Conservation (phyloP, 140 eudicot species). For the Oenanthe javanica region DNA sequence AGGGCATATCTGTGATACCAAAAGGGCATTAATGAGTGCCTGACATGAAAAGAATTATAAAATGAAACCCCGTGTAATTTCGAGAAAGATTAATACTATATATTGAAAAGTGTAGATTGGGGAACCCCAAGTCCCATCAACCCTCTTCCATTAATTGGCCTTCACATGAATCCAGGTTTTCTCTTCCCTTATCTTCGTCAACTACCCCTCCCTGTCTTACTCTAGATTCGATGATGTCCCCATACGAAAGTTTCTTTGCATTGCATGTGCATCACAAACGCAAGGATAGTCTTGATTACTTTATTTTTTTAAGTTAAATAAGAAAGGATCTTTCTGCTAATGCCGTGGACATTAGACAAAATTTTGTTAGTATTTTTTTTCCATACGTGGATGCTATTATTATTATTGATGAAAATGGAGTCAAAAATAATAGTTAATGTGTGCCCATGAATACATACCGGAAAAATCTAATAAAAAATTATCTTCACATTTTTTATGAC, state of each 20-base stretch:
- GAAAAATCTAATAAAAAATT: too few species aligned
- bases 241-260: background rate
- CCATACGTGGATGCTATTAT: too few species aligned
- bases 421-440: too few species aligned
- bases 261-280: background rate
- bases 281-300: too few species aligned
- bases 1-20: too few species aligned
- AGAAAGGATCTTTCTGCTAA: too few species aligned
- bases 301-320: too few species aligned
- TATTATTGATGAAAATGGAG: too few species aligned
- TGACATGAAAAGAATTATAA: conserved; percentile 14
- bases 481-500: too few species aligned
- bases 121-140: conserved; percentile 22
- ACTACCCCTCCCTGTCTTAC: background rate
- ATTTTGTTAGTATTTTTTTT: too few species aligned
- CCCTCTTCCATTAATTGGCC: conserved; percentile 15
- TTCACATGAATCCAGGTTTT: conserved; percentile 22
- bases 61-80: conserved; percentile 8
- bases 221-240: conserved; percentile 10
- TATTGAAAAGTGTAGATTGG: conserved; percentile 18
- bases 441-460: too few species aligned
- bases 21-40: conserved; percentile 25
- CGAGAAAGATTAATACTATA: conserved; percentile 19
- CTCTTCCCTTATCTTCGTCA: conserved; percentile 10
- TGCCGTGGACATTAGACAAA: too few species aligned